These are phyloP conservation scores for Diophrys sp. DNA, from an alignment of 73 alveolate genomes.

Conservation along the genomic window DNA sequence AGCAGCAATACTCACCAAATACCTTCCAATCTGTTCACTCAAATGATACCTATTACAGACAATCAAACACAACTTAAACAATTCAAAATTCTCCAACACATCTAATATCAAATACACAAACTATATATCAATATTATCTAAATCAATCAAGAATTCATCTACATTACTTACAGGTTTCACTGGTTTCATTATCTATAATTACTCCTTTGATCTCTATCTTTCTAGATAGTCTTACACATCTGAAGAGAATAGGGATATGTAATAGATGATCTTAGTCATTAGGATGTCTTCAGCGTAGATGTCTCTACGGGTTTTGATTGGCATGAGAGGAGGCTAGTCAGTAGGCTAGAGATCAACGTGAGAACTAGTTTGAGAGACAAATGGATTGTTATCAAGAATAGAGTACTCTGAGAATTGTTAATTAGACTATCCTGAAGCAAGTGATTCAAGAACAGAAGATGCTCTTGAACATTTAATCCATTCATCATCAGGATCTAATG, in stretches of 20 bases:
- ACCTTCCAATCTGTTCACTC: slow-evolving; percentile 76
- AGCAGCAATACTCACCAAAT: slow-evolving; percentile 63
- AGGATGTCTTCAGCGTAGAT: slow-evolving; percentile 77
- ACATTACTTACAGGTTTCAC: slow-evolving; percentile 29
- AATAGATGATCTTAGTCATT: slow-evolving; percentile 77
- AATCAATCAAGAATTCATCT: slow-evolving; percentile 65
- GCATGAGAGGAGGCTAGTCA: too few species aligned
- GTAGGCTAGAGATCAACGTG: too few species aligned
- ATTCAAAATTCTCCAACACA: slow-evolving; percentile 79
- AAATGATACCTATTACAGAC: slow-evolving; percentile 86
- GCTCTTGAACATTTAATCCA: slow-evolving; percentile 32
- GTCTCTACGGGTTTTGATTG: slow-evolving; percentile 52
- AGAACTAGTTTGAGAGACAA: too few species aligned
- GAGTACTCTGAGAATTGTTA: not conserved
- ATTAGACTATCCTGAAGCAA: slow-evolving; percentile 6
- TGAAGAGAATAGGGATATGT: slow-evolving; percentile 75
- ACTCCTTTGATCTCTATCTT: slow-evolving; percentile 61
- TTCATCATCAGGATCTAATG: slow-evolving; percentile 74
- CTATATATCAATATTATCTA: slow-evolving; percentile 73
- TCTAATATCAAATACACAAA: slow-evolving; percentile 74
- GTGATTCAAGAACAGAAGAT: slow-evolving; percentile 23
- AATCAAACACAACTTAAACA: slow-evolving; percentile 76
- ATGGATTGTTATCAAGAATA: not conserved
- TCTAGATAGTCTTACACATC: slow-evolving; percentile 64
- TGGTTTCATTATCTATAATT: slow-evolving; percentile 27